Evolutionary conservation across 2,329 filamentous ascomycete genomes (phyloP).

Genomic region (Clathrospora elynae): DNA sequence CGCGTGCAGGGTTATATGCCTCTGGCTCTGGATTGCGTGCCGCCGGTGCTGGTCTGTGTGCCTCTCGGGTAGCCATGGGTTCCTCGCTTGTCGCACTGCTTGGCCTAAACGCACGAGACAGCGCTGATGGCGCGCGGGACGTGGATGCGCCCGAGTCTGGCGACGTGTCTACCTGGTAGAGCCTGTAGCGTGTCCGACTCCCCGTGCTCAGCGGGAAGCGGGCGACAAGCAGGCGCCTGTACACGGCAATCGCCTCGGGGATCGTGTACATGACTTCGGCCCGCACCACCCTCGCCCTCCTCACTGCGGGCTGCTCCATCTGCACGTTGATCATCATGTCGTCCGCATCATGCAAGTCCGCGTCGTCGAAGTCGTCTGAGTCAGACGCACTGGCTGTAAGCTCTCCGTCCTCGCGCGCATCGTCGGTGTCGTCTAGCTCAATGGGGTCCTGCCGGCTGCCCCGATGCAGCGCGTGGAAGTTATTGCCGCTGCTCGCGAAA

Average conservation of each 20-base stretch:
- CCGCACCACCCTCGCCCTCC: slow-evolving; percentile 4
- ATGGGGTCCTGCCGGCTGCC: too few species aligned
- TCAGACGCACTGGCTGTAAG: too few species aligned
- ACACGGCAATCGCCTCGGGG: slow-evolving; percentile 23
- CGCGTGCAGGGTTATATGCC: slow-evolving; percentile 11
- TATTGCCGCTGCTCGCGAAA: slow-evolving; percentile 18
- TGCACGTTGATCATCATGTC: slow-evolving; percentile 35
- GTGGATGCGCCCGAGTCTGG: slow-evolving; percentile 12
- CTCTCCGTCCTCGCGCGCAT: slow-evolving; percentile 22
- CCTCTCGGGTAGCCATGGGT: not conserved
- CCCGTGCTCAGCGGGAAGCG: slow-evolving; percentile 23
- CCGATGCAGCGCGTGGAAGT: slow-evolving; percentile 23
- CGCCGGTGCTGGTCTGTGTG: too few species aligned
- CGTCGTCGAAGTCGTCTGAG: slow-evolving; percentile 15
- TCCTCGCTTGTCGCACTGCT: slow-evolving; percentile 18
- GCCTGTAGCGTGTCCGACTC: slow-evolving; percentile 19
- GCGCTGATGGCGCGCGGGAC: slow-evolving; percentile 12
- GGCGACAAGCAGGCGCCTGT: slow-evolving; percentile 17
- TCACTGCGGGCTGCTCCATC: slow-evolving; percentile 8
- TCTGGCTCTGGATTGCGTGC: slow-evolving; percentile 5
- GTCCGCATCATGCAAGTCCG: slow-evolving; percentile 20
- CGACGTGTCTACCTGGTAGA: slow-evolving; percentile 12
- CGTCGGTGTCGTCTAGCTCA: slow-evolving; percentile 18
- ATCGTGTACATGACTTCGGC: slow-evolving; percentile 30
- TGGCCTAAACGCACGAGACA: slow-evolving; percentile 16